Percentiles rank a stretch among this genome's conserved stretches.
phyloP scores from a whole-genome alignment of 2,329 filamentous ascomycete species.

The Penicillium thymicola region DNA sequence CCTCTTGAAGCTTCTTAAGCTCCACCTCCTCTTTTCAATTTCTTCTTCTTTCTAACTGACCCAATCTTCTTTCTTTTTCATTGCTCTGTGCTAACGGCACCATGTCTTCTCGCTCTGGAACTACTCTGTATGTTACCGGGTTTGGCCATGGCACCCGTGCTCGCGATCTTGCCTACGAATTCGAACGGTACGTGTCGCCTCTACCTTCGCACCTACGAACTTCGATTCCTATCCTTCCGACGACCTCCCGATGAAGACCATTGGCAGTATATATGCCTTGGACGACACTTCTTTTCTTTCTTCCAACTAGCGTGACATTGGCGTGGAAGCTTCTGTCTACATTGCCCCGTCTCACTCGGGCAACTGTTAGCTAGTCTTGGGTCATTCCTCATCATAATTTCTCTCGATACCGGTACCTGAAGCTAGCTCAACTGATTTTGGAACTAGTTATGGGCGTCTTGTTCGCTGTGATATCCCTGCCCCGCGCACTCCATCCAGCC shows the following conservation, averaged over 20 bases:
- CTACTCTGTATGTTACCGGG: constrained; percentile 96
- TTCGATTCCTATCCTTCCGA: constrained; percentile 23
- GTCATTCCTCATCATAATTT: constrained; percentile 17
- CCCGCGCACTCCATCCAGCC: constrained; percentile 85
- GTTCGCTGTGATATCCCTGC: constrained; percentile 98
- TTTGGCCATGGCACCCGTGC: constrained; percentile 98
- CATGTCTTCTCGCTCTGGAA: constrained; percentile 94
- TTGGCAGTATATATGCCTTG: constrained; percentile 2
- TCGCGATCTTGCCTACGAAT: constrained; percentile 99
- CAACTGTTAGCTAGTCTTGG: constrained; percentile 7
- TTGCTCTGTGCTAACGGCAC: constrained; percentile 15
- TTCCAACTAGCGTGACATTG: constrained; percentile 5
- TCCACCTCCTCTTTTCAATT: constrained; percentile 1
- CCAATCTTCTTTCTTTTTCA: neutral
- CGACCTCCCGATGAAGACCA: constrained; percentile 11
- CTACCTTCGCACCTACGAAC: constrained; percentile 35
- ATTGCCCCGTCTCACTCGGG: constrained; percentile 4
- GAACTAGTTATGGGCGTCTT: constrained; percentile 82
- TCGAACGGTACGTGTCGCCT: constrained; percentile 94
- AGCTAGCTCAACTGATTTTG: constrained; percentile 39
- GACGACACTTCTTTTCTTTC: neutral
- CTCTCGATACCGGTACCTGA: neutral
- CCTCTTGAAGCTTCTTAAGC: constrained; percentile 6
- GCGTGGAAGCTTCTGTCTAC: constrained; percentile 2
- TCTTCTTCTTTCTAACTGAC: neutral